Evolutionary conservation across 306 rosid genomes (phyloP).

Genomic region (Prunus salicina): DNA sequence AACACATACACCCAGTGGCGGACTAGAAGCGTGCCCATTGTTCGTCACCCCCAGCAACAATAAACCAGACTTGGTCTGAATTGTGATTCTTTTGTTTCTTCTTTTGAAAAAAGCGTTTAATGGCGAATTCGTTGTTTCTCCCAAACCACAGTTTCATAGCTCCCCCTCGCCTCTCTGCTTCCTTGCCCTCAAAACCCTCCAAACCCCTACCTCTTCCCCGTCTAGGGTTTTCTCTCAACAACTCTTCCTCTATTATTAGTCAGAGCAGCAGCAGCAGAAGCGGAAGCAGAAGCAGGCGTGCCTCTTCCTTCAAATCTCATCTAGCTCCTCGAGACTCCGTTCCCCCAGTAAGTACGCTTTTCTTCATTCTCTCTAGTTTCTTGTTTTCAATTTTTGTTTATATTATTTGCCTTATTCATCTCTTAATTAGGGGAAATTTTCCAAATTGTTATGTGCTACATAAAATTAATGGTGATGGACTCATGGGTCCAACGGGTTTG

Average conservation of each 20-base stretch:
- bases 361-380: neutral
- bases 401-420: neutral
- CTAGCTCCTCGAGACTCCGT: conserved; percentile 33
- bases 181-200: conserved; percentile 31
- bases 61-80: neutral
- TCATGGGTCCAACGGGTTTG: neutral
- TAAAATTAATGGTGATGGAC: neutral
- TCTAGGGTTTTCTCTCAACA: conserved; percentile 21
- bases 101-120: neutral
- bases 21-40: neutral
- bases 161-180: conserved; percentile 34
- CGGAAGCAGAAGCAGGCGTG: neutral
- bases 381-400: neutral
- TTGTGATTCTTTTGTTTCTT: neutral
- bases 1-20: neutral
- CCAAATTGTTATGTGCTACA: neutral
- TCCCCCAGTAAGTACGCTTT: conserved; percentile 51
- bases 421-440: neutral
- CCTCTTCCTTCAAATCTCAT: conserved; percentile 27
- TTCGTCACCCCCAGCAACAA: neutral
- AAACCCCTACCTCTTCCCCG: conserved; percentile 14
- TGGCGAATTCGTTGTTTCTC: conserved; percentile 43
- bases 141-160: conserved; percentile 31
- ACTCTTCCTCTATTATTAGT: neutral
- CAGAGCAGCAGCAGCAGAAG: neutral